Evolutionary conservation across 306 rosid species (phyloP), one percentile per base, ranked within the genome.

Genomic region (Ammopiptanthus mongolicus): DNA sequence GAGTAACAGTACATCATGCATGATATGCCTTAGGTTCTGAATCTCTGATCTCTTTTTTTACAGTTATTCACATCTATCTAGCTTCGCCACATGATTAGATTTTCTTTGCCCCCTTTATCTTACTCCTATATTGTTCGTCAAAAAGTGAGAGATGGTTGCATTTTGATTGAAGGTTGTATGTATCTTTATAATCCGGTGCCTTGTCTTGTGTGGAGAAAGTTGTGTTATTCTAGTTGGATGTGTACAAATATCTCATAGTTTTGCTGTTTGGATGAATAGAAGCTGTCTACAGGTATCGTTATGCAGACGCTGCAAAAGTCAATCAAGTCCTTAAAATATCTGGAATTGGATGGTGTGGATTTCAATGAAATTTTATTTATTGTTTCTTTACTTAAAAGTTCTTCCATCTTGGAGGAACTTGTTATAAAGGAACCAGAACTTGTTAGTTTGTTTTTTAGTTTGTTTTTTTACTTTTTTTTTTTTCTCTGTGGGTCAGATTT

Each of bases 381-480:
- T 52, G 2, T 15, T 29, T 52, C 56, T 22, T 19, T 81, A 8
- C 68, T 75, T n/a, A n/a, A n/a, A n/a, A n/a, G n/a, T n/a, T n/a
- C n/a, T 69, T 23, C 84, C 15, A 52, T 42, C 74, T 41, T 81
- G 56, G 37, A 9, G 56, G 9, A 62, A 33, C 55, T 75, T 53
- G 6, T 6, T 31, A 57, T 81, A n/a, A n/a, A n/a, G n/a, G n/a
- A n/a, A n/a, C n/a, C n/a, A n/a, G n/a, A n/a, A n/a, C n/a, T n/a
- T n/a, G n/a, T n/a, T n/a, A n/a, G 13, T 18, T 13, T 73, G 22
- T 9, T 37, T 23, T 8, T 3, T 31, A 11, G 6, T 53, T 66
- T 39, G 2, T 11, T n/a, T n/a, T n/a, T n/a, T n/a, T n/a, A n/a
- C n/a, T 41, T 2, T 2, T n/a, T n/a, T n/a, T n/a, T n/a, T n/a